A percentile compares a stretch with the other conserved stretches of the same genome.
Conservation (phyloP, 2,329 filamentous ascomycete species). For the Aureobasidium lini region DNA sequence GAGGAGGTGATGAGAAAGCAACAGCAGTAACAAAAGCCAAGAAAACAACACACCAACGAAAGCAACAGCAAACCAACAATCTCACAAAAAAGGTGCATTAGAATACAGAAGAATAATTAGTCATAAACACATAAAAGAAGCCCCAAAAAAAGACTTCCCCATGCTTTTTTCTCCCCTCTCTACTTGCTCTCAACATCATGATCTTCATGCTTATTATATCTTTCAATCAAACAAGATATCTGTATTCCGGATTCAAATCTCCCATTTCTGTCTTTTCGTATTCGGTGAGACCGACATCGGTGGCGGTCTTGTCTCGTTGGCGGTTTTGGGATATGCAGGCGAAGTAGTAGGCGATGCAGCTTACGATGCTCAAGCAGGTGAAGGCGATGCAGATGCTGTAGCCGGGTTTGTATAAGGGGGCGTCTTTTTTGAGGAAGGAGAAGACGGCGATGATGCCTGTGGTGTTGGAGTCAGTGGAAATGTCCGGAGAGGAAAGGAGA, state of each 20-base stretch:
- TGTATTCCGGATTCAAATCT: slow-evolving; percentile 53
- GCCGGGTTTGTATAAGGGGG: slow-evolving; percentile 60
- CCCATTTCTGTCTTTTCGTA: slow-evolving; percentile 56
- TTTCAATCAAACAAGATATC: slow-evolving; percentile 52
- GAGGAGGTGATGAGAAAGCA: too few species aligned
- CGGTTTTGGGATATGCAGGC: slow-evolving; percentile 55
- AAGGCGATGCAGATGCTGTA: slow-evolving; percentile 75
- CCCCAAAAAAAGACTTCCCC: too few species aligned
- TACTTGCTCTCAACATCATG: too few species aligned
- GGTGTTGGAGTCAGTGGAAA: not conserved
- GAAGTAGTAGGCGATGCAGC: slow-evolving; percentile 53
- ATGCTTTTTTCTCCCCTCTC: too few species aligned
- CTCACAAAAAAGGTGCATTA: too few species aligned
- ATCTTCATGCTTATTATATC: slow-evolving; percentile 13
- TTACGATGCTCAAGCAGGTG: slow-evolving; percentile 56
- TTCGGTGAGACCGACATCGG: slow-evolving; percentile 47
- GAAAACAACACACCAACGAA: too few species aligned
- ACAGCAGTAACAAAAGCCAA: too few species aligned
- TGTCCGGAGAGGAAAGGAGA: not conserved
- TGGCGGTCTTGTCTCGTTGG: slow-evolving; percentile 43
- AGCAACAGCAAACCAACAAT: too few species aligned
- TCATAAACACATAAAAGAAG: too few species aligned
- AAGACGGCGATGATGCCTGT: slow-evolving; percentile 45
- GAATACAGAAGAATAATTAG: too few species aligned
- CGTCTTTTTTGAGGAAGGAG: slow-evolving; percentile 49